Percentiles rank a stretch among this genome's conserved stretches.
phyloP scores from a whole-genome alignment of 768 basidiomycete species.

The Cyclocybe aegerita region DNA sequence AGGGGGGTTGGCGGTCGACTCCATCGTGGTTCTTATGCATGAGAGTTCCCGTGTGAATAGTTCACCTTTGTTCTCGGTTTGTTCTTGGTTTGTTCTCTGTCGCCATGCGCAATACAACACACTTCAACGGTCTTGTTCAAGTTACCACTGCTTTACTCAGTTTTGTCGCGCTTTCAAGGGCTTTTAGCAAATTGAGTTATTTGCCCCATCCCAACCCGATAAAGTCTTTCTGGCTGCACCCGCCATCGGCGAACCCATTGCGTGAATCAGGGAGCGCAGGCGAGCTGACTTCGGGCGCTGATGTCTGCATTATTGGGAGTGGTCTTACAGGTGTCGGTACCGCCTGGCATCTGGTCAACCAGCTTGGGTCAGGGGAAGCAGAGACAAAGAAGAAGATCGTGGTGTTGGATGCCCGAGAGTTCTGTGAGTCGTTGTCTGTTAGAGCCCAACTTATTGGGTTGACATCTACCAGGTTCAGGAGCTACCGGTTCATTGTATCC shows the following conservation, averaged over 20 bases:
- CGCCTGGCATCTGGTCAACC: constrained; percentile 62
- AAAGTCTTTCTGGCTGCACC: constrained; percentile 71
- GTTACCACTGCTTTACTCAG: too few species aligned
- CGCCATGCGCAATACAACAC: too few species aligned
- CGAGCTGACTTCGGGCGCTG: constrained; percentile 54
- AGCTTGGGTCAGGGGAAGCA: constrained; percentile 2
- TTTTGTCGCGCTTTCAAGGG: too few species aligned
- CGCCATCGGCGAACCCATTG: constrained; percentile 62
- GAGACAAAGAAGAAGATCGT: constrained; percentile 42
- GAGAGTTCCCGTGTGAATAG: too few species aligned
- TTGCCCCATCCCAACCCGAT: constrained; percentile 46
- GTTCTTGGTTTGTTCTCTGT: too few species aligned
- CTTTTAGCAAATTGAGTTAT: too few species aligned
- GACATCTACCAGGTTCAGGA: constrained; percentile 54
- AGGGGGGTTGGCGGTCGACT: too few species aligned
- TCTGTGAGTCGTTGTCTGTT: constrained; percentile 54
- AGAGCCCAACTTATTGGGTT: background rate
- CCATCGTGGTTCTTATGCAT: too few species aligned
- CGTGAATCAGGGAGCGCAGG: constrained; percentile 67
- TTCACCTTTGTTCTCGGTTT: too few species aligned
- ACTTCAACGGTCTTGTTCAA: too few species aligned
- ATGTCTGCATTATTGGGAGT: constrained; percentile 78
- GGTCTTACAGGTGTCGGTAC: constrained; percentile 77
- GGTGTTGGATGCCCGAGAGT: constrained; percentile 82
- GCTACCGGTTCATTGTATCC: constrained; percentile 60